These are phyloP conservation scores for Hibiscus tridactylites DNA, from an alignment of 345 rosid species.

Conservation along the genomic window DNA sequence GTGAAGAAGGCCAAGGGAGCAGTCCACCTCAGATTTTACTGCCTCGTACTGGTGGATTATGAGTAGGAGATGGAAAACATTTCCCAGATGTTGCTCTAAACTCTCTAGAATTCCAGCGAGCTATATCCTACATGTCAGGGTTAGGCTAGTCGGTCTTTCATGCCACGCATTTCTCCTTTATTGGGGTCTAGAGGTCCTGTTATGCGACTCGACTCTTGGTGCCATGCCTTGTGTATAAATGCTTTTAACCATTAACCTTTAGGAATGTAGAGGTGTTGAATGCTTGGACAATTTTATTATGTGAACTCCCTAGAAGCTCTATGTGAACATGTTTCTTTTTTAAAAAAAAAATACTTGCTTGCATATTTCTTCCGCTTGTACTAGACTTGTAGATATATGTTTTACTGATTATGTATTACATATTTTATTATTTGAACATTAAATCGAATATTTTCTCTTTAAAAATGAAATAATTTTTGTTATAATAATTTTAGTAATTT, in stretches of 20 bases:
- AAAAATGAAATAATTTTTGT: too few relatives aligned
- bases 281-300: not conserved
- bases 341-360: too few relatives aligned
- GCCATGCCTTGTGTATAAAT: slow-evolving; percentile 19
- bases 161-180: not conserved
- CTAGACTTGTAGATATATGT: too few relatives aligned
- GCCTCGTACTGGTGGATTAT: slow-evolving; percentile 55
- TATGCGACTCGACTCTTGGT: not conserved
- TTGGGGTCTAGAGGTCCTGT: not conserved
- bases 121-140: slow-evolving; percentile 53
- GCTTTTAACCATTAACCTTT: slow-evolving; percentile 20
- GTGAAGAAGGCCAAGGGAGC: slow-evolving; percentile 12
- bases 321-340: too few relatives aligned
- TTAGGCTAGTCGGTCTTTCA: slow-evolving; percentile 26
- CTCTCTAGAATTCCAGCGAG: slow-evolving; percentile 51
- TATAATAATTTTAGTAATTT: too few relatives aligned
- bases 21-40: slow-evolving; percentile 41
- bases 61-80: slow-evolving; percentile 53
- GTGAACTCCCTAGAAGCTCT: not conserved
- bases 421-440: too few relatives aligned
- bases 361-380: too few relatives aligned
- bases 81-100: slow-evolving; percentile 53
- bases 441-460: too few relatives aligned
- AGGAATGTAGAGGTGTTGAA: slow-evolving; percentile 11
- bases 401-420: too few relatives aligned